Base-by-base conservation (phyloP, 106 monocot species). In the Dendrobium catenatum region DNA sequence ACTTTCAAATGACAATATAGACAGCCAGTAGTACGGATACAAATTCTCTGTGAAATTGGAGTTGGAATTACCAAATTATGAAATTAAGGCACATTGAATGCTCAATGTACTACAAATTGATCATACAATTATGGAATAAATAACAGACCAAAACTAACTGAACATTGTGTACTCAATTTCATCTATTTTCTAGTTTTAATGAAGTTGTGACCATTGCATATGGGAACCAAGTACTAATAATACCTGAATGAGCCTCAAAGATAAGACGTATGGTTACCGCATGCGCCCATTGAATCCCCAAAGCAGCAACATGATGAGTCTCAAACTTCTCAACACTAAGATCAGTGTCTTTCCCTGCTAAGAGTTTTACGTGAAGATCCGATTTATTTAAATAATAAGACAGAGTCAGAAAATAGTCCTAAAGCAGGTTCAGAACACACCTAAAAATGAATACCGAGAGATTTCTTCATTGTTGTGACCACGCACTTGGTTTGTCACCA, bases 251-350 rank as follows among this genome's bases (percentile, higher is more conserved):
- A 85, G 89, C 87, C 88, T 97, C 97, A 73, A 97, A 86, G 59
- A 97, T 76, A 68, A 97, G 94, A 75, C 97, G 94, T 22, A 92
- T 87, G 29, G 86, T 94, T 42, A 97, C 90, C 78, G 92, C 90
- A 89, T 97, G 97, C 85, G 94, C 94, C 97, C 97, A 97, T 78
- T 92, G 94, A 55, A 94, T 86, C 24, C 97, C 97, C 64, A 94
- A 82, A 77, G 97, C 97, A 86, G 94, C 86, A 68, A 84, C 80
- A 44, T 92, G 77, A 85, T 91, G 92, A 78, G 86, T 92, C 51
- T 86, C 85, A 49, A 80, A 29, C 67, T 75, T 86, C 74, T 85
- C 96, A 55, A 85, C 67, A 77, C 42, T 81, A 43, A 41, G 79
- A 48, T 16, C 17, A 41, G 31, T 15, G 43, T 88, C 86, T 51